phyloP scores from a whole-genome alignment of 2,329 filamentous ascomycete species.

The Exophiala calicioides region DNA sequence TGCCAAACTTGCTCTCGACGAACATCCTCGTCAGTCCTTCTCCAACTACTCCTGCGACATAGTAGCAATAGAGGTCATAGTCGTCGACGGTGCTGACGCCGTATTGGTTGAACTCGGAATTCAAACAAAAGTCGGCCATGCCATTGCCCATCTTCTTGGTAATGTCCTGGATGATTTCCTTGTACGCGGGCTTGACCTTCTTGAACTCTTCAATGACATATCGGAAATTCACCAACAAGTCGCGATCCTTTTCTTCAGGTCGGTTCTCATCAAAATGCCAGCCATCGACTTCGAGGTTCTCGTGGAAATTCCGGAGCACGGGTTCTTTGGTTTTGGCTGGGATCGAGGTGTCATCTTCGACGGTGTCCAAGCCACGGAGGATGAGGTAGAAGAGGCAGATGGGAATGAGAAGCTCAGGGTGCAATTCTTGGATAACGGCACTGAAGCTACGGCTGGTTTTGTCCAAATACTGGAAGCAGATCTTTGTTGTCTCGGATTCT shows the following conservation, averaged over 20 bases:
- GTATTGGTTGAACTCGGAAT: slow-evolving; percentile 75
- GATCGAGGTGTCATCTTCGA: slow-evolving; percentile 98
- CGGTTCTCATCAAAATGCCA: slow-evolving; percentile 89
- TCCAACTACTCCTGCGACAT: slow-evolving; percentile 96
- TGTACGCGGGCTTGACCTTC: slow-evolving; percentile 82
- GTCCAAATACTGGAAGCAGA: slow-evolving; percentile 85
- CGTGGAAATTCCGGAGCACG: slow-evolving; percentile 77
- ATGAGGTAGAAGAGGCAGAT: slow-evolving; percentile 90
- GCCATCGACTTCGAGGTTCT: slow-evolving; percentile 75
- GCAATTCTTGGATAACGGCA: slow-evolving; percentile 91
- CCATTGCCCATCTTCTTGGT: slow-evolving; percentile 94
- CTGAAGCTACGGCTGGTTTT: slow-evolving; percentile 91
- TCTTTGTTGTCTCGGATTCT: slow-evolving; percentile 71
- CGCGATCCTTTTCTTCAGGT: slow-evolving; percentile 89
- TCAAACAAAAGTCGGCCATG: slow-evolving; percentile 93
- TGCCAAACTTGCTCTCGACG: slow-evolving; percentile 81
- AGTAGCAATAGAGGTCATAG: slow-evolving; percentile 97
- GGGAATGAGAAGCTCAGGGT: slow-evolving; percentile 88
- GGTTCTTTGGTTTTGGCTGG: slow-evolving; percentile 79
- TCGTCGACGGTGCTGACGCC: slow-evolving; percentile 82
- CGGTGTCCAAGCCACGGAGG: slow-evolving; percentile 91
- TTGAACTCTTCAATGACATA: slow-evolving; percentile 82
- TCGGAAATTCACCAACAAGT: slow-evolving; percentile 90
- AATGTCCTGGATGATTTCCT: slow-evolving; percentile 86
- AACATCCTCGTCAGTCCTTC: slow-evolving; percentile 91